These are phyloP conservation scores for Calonectria hawksworthii DNA, from an alignment of 2,329 filamentous ascomycete species.

Conservation along the genomic window DNA sequence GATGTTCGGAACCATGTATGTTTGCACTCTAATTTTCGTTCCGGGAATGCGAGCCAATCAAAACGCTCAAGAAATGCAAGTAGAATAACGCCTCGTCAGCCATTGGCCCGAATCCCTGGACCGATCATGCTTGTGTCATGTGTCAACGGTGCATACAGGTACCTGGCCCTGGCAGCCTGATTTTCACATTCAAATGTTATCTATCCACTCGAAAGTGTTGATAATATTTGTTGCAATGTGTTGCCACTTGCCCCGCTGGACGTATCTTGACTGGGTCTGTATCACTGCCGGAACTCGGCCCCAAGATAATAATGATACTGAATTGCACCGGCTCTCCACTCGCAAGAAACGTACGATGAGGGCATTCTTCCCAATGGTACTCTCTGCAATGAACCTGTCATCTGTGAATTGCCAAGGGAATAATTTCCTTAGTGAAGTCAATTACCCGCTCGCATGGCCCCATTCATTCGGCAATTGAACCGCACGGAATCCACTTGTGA, in stretches of 20 bases:
- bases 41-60: background rate
- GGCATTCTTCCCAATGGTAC: background rate
- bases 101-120: background rate
- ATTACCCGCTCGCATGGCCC: background rate
- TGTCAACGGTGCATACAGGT: background rate
- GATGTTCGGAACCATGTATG: background rate
- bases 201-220: background rate
- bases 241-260: background rate
- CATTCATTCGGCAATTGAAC: background rate
- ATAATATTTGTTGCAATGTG: background rate
- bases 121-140: background rate
- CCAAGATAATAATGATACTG: background rate
- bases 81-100: background rate
- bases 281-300: background rate
- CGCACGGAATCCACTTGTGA: too few species aligned
- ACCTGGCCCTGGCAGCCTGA: background rate
- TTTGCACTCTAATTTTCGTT: background rate
- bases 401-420: too few species aligned
- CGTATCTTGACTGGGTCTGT: background rate
- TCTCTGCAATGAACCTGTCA: background rate
- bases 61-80: background rate
- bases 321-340: background rate
- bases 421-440: background rate
- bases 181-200: background rate
- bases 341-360: background rate